A percentile compares a stretch with the other conserved stretches of the same genome.
These are phyloP conservation scores for Lagenidium sp. DNA, from an alignment of 352 stramenopile genomes.

Conservation along the genomic window DNA sequence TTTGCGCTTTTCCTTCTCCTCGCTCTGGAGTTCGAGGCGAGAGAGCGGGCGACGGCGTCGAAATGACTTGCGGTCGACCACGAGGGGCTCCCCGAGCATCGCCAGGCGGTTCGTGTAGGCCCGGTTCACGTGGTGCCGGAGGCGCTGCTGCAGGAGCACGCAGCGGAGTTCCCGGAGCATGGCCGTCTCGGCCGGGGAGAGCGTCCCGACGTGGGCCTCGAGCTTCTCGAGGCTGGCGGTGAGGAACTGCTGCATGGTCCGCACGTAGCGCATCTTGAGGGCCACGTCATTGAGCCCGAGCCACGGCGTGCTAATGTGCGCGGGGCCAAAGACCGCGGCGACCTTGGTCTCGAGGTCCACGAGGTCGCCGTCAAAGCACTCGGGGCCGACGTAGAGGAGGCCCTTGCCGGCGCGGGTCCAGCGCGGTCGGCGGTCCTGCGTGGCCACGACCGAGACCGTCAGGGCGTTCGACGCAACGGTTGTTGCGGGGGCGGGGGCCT, in stretches of 20 bases:
- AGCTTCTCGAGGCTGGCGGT: conserved; percentile 51
- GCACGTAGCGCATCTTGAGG: conserved; percentile 65
- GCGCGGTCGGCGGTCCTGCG: conserved; percentile 36
- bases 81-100: conserved; percentile 44
- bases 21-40: conserved; percentile 48
- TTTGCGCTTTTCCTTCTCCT: conserved; percentile 74
- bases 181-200: conserved; percentile 31
- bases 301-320: conserved; percentile 45
- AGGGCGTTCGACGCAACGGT: too few species aligned
- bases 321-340: conserved; percentile 41
- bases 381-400: conserved; percentile 48
- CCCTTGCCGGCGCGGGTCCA: conserved; percentile 49
- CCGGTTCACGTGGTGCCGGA: conserved; percentile 48
- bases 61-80: conserved; percentile 70
- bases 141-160: conserved; percentile 61
- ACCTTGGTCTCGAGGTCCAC: conserved; percentile 47
- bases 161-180: conserved; percentile 59
- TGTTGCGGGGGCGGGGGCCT: background rate
- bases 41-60: conserved; percentile 55
- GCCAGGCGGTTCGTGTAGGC: conserved; percentile 56
- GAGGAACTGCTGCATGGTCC: conserved; percentile 63
- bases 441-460: conserved; percentile 12
- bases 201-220: conserved; percentile 22
- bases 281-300: conserved; percentile 63
- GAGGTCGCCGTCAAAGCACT: conserved; percentile 60